A percentile compares a stretch with the other conserved stretches of the same genome.
phyloP scores from a whole-genome alignment of 2,329 filamentous ascomycete species.

The Neocucurbitaria cava region DNA sequence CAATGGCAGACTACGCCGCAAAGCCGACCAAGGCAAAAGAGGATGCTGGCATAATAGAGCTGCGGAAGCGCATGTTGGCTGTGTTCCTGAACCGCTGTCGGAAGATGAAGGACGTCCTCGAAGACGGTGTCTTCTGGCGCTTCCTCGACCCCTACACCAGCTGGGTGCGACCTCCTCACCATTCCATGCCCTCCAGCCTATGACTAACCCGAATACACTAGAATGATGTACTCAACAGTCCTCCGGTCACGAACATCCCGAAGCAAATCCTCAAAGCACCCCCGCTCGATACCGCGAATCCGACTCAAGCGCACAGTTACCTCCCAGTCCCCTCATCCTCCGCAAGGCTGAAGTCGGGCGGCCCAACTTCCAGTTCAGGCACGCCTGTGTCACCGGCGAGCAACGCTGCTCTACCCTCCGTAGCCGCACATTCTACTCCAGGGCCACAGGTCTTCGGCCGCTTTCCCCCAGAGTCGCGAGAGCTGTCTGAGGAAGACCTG shows the following conservation, averaged over 20 bases:
- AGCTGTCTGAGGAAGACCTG: slow-evolving; percentile 84
- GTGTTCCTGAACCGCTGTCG: slow-evolving; percentile 95
- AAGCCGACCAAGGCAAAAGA: slow-evolving; percentile 98
- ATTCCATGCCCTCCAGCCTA: neutral
- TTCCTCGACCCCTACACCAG: slow-evolving; percentile 98
- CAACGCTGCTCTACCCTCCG: slow-evolving; percentile 57
- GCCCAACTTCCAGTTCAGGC: slow-evolving; percentile 55
- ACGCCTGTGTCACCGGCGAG: slow-evolving; percentile 63
- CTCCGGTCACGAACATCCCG: slow-evolving; percentile 87
- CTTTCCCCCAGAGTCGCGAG: slow-evolving; percentile 80
- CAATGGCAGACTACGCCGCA: slow-evolving; percentile 97
- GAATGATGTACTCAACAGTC: slow-evolving; percentile 94
- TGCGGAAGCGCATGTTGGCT: slow-evolving; percentile 94
- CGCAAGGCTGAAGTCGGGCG: slow-evolving; percentile 76
- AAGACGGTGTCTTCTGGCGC: slow-evolving; percentile 96
- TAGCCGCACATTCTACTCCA: slow-evolving; percentile 64
- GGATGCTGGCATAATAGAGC: slow-evolving; percentile 93
- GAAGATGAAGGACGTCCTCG: slow-evolving; percentile 87
- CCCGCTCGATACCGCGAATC: slow-evolving; percentile 93
- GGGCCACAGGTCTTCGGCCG: slow-evolving; percentile 73
- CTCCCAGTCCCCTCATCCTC: slow-evolving; percentile 85
- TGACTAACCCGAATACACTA: slow-evolving; percentile 47
- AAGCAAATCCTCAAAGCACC: slow-evolving; percentile 95
- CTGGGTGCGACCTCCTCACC: slow-evolving; percentile 71
- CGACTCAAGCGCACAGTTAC: slow-evolving; percentile 82